Evolutionary conservation across 2,329 filamentous ascomycete genomes (phyloP), one percentile per base, ranked within the genome.

Genomic region (Bipolaris zeicola): DNA sequence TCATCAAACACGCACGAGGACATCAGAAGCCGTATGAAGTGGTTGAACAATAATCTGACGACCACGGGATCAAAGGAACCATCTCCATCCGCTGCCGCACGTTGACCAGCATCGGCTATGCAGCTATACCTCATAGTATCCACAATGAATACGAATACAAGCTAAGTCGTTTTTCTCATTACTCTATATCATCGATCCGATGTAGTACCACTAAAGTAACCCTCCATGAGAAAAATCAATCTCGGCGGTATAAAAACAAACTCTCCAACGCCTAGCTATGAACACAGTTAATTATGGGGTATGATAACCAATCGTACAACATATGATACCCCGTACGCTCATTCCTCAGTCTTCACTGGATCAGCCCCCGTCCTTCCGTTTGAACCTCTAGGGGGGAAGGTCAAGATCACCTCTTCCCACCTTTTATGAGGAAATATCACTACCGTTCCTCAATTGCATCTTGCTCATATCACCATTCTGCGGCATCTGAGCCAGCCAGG

Each of bases 401-500:
- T 37, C 20, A 8, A 38, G 5, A 18, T 28, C 48, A 13, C 11
- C 44, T 42, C 31, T 26, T 42, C 8, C 13, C 3, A 6, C 8
- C 22, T n/a, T 39, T 43, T 61, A 63, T 7, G 53, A 43, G 6
- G 55, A 57, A 1, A 63, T 20, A 6, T 69, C 66, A 41, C 65
- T 71, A 4, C 69, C 69, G 42, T 70, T 70, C 55, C 67, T 67
- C 57, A 72, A 36, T 20, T 63, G 57, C 50, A 63, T 59, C 55
- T 63, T 63, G 56, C 59, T 63, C n/a, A 58, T 24, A 43, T 67
- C 63, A 14, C 59, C 45, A 4, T 61, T 56, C 43, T 64, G 64
- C 6, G 82, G 81, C 81, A 85, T 82, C 65, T 83, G 79, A 53
- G 81, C 81, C 65, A 85, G 62, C 92, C 92, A 96, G 67, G 85